A percentile compares a stretch with the other conserved stretches of the same genome.
Conservation (phyloP, 1,139 yeast species). For the Geotrichum klebahnii region DNA sequence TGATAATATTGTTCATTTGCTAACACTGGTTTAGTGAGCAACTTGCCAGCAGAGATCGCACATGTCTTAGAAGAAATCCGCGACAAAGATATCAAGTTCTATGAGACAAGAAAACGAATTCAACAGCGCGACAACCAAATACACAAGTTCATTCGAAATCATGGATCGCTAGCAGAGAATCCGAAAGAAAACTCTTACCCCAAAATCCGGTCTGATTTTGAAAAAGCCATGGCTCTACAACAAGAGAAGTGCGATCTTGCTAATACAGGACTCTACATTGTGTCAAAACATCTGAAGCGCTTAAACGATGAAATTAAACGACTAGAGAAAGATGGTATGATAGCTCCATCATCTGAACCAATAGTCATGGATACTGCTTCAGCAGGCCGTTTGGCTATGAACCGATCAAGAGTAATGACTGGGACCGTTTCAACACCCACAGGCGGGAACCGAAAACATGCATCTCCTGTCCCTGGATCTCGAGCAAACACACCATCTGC, state of each 20-base stretch:
- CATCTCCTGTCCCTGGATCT: slow-evolving; percentile 15
- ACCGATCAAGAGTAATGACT: slow-evolving; percentile 5
- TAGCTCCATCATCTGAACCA: slow-evolving; percentile 45
- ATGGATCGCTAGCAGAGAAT: slow-evolving; percentile 76
- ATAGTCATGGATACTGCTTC: not conserved
- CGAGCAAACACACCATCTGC: slow-evolving; percentile 8
- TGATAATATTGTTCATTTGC: not conserved
- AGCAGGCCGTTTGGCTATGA: not conserved
- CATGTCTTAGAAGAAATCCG: slow-evolving; percentile 77
- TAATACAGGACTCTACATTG: slow-evolving; percentile 72
- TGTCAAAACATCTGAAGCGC: slow-evolving; percentile 67
- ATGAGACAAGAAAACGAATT: slow-evolving; percentile 63
- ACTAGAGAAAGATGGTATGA: slow-evolving; percentile 72
- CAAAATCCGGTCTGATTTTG: slow-evolving; percentile 68
- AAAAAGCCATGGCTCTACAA: slow-evolving; percentile 58
- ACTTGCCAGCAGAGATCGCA: slow-evolving; percentile 84
- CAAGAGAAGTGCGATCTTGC: slow-evolving; percentile 75
- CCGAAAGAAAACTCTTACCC: slow-evolving; percentile 75
- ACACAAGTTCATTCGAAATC: slow-evolving; percentile 76
- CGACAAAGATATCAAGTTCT: slow-evolving; percentile 60
- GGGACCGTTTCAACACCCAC: slow-evolving; percentile 1
- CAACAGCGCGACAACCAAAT: slow-evolving; percentile 67
- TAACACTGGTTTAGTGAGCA: slow-evolving; percentile 46
- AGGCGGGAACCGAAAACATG: slow-evolving; percentile 10
- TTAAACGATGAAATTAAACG: slow-evolving; percentile 73